Evolutionary conservation across 139 green algal genomes (phyloP).

Genomic region (Volvox africanus): DNA sequence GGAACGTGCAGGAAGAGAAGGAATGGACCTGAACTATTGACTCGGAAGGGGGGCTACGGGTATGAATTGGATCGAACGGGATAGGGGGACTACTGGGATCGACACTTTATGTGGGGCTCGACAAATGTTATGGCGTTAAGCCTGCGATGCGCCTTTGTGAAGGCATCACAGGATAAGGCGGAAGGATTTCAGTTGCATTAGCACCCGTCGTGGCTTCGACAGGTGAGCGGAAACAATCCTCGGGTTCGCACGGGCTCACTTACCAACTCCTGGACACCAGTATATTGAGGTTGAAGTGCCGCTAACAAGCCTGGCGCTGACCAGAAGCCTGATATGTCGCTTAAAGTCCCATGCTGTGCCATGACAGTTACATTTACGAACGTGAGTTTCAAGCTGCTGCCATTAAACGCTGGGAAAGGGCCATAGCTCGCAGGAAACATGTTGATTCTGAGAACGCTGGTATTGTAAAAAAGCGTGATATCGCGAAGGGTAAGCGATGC

Average conservation of each 20-base stretch:
- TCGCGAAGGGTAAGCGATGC: background rate
- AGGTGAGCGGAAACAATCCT: too few relatives aligned
- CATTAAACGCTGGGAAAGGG: conserved; percentile 4
- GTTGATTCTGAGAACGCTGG: background rate
- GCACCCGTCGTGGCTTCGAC: too few relatives aligned
- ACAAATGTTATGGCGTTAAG: too few relatives aligned
- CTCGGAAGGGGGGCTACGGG: too few relatives aligned
- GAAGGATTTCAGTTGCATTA: too few relatives aligned
- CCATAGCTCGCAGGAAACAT: background rate
- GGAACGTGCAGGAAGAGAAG: too few relatives aligned
- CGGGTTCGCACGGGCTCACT: background rate
- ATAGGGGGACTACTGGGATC: too few relatives aligned
- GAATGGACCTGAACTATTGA: too few relatives aligned
- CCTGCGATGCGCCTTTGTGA: too few relatives aligned
- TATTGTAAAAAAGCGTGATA: conserved; percentile 11
- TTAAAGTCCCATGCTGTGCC: background rate
- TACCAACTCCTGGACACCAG: background rate
- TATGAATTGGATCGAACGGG: too few relatives aligned
- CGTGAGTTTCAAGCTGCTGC: background rate
- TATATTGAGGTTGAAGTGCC: background rate
- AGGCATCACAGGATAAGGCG: too few relatives aligned
- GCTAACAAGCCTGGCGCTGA: background rate
- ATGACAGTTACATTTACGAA: background rate
- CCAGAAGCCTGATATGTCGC: background rate
- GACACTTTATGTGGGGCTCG: too few relatives aligned